Evolutionary conservation across 306 rosid genomes (phyloP), one percentile per base, ranked within the genome.

Genomic region (Phaseolus lunatus): DNA sequence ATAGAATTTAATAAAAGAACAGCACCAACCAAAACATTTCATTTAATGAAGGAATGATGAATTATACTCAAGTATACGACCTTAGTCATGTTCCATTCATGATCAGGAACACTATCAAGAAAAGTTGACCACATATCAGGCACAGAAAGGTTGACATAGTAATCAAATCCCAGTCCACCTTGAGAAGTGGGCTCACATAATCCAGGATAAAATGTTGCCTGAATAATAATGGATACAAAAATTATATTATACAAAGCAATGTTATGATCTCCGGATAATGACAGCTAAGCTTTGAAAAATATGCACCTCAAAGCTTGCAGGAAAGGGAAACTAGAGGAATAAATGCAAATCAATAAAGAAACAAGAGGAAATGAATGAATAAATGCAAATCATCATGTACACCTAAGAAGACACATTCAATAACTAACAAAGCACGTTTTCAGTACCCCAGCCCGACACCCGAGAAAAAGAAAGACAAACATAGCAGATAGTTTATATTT

Each of bases 81-180:
- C 98, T 92, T 92, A 69, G 73, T 89, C 98, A 95, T 95, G 87
- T 88, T 92, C 98, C 98, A 95, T 70, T 92, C 90, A 56, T 82
- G 89, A 67, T 90, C 96, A 47, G 96, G 89, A 83, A 90, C 88
- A 79, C 81, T 84, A 75, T 90, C 92, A 64, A 95, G 96, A 68
- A 85, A 89, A 70, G 93, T 87, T 67, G 89, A 85, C 98, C 98
- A 92, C 96, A 89, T 89, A 77, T 95, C 96, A 7, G 98, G 73
- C 45, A 75, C 96, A 19, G 97, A 87, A 62, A 90, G 93, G 80
- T 92, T 95, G 85, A 95, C 96, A 75, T 78, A 88, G 84, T 89
- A 95, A 90, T 95, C 96, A 92, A 95, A 95, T 82, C 98, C 97
- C 70, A 95, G 72, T 76, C 98, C 98, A 72, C 98, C 98, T 88